A percentile compares a stretch with the other conserved stretches of the same genome.
Conservation (phyloP, 192 early-diverging fungal species). For the Rhizoclosmatium sp. region DNA sequence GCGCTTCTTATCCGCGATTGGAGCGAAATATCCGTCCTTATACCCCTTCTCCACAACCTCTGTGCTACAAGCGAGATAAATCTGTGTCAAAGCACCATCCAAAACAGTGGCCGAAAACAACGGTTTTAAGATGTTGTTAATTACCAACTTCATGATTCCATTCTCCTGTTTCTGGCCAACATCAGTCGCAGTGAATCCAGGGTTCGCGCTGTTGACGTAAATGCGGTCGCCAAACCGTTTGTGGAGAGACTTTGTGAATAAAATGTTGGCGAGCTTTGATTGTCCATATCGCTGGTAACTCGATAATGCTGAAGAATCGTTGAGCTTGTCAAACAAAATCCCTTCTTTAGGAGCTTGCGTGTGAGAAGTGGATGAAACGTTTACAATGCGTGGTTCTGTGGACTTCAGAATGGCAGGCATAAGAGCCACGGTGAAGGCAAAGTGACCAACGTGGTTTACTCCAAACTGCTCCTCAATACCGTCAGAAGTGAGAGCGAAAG, state of each 20-base stretch:
- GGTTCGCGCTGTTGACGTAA: conserved; percentile 58
- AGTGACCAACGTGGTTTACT: conserved; percentile 71
- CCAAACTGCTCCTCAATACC: conserved; percentile 74
- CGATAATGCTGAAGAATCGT: background rate
- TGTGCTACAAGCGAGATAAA: conserved; percentile 45
- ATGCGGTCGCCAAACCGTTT: conserved; percentile 35
- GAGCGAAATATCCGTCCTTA: conserved; percentile 27
- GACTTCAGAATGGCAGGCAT: conserved; percentile 38
- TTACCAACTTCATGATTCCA: too few relatives aligned
- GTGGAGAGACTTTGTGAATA: conserved; percentile 32
- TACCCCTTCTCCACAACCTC: conserved; percentile 49
- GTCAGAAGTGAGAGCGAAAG: conserved; percentile 59
- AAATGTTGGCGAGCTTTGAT: background rate
- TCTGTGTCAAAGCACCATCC: conserved; percentile 49
- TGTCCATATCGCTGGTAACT: background rate
- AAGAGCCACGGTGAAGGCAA: conserved; percentile 45
- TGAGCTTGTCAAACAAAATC: conserved; percentile 33
- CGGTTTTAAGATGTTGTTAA: too few relatives aligned
- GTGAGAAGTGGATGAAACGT: conserved; percentile 32
- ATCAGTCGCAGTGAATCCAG: conserved; percentile 33
- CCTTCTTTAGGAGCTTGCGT: conserved; percentile 14
- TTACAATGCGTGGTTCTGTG: conserved; percentile 32
- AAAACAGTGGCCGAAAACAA: too few relatives aligned
- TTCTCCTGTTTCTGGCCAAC: too few relatives aligned
- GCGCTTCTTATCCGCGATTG: conserved; percentile 28